Evolutionary conservation across 169 alveolate species (phyloP).

Genomic region (Plasmodium malariae): DNA sequence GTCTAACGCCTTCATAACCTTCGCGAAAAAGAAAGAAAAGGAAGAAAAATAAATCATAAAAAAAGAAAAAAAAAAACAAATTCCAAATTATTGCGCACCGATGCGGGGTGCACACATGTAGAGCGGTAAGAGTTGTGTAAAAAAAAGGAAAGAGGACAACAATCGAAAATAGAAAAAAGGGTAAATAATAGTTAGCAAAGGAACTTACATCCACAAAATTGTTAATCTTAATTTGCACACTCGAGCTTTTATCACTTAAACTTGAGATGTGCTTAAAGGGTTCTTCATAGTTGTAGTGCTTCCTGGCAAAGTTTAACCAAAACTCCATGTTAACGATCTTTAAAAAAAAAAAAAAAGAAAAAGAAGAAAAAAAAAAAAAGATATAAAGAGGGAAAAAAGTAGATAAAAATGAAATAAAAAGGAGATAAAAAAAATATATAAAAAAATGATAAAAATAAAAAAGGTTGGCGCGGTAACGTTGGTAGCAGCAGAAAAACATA

Average conservation of each 20-base stretch:
- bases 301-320: conserved; percentile 58
- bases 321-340: conserved; percentile 53
- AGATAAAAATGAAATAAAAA: background rate
- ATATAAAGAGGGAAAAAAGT: background rate
- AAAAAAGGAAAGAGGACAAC: background rate
- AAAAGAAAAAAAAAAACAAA: background rate
- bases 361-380: background rate
- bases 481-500: too few relatives aligned
- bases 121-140: too few relatives aligned
- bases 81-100: too few relatives aligned
- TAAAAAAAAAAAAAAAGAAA: background rate
- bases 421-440: background rate
- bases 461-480: too few relatives aligned
- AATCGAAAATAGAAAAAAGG: background rate
- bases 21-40: background rate
- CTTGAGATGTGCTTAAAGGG: conserved; percentile 29
- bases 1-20: conserved; percentile 65
- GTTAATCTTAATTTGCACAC: conserved; percentile 25
- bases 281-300: conserved; percentile 40
- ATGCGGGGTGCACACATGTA: too few relatives aligned
- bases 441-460: background rate
- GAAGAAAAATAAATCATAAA: background rate
- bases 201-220: conserved; percentile 55
- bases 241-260: conserved; percentile 17
- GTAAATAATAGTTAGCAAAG: background rate